Conservation (phyloP, 148 eudicot genomes). For the Vaccinium myrtillus region DNA sequence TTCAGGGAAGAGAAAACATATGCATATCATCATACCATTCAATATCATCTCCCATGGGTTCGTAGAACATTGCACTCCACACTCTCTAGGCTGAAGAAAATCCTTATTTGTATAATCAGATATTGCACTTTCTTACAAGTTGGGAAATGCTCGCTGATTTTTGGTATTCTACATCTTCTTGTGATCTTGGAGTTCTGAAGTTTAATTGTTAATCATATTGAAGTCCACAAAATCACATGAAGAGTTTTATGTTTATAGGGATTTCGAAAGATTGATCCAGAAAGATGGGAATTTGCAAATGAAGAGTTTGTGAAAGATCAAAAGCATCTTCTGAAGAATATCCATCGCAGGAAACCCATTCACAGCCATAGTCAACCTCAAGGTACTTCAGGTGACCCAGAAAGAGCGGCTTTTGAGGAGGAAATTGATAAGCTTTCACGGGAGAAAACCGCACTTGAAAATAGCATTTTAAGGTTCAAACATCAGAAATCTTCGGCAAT, state of each 20-base stretch:
- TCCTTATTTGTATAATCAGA: background rate
- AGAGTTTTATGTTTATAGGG: conserved; percentile 49
- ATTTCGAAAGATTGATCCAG: conserved; percentile 90
- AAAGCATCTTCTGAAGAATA: conserved; percentile 84
- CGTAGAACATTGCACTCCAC: background rate
- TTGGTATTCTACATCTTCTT: background rate
- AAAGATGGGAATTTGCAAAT: conserved; percentile 92
- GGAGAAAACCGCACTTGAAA: conserved; percentile 64
- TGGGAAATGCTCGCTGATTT: background rate
- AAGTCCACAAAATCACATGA: background rate
- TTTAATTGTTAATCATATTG: background rate
- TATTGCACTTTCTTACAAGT: background rate
- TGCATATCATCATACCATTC: background rate
- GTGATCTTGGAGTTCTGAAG: background rate
- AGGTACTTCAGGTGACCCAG: conserved; percentile 53
- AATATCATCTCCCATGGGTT: background rate
- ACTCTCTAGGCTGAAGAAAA: background rate
- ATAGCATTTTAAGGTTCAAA: conserved; percentile 36
- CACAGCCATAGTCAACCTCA: conserved; percentile 94
- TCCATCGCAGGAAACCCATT: conserved; percentile 87
- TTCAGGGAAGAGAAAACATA: background rate
- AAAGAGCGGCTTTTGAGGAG: conserved; percentile 80
- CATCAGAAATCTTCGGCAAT: conserved; percentile 57
- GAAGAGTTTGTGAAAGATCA: conserved; percentile 80
- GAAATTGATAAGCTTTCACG: conserved; percentile 81